Conservation (phyloP, 2,329 filamentous ascomycete genomes). For the Fusarium hainanense region DNA sequence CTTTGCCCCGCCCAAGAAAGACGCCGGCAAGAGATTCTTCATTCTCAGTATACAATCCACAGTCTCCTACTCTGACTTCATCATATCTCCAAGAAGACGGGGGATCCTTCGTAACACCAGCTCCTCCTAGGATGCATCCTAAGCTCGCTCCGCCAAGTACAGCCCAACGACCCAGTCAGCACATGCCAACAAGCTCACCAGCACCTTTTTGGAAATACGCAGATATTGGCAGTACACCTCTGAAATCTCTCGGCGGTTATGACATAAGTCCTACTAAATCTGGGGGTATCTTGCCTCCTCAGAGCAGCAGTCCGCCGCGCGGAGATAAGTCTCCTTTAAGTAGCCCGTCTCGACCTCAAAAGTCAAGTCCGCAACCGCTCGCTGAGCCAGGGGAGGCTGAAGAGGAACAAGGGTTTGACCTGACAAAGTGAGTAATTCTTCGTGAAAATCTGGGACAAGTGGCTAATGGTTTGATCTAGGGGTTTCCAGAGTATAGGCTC, state of each 20-base stretch:
- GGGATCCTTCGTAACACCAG: conserved; percentile 74
- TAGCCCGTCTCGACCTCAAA: conserved; percentile 61
- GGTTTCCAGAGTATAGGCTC: conserved; percentile 74
- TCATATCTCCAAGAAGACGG: conserved; percentile 70
- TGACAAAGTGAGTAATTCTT: conserved; percentile 63
- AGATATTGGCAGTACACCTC: conserved; percentile 78
- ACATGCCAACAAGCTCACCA: conserved; percentile 86
- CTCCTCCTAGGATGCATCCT: conserved; percentile 78
- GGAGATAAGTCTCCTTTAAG: conserved; percentile 63
- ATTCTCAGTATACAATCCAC: conserved; percentile 63
- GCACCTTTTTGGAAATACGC: conserved; percentile 91
- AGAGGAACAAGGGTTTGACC: conserved; percentile 67
- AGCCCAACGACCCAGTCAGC: conserved; percentile 82
- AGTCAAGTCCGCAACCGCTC: conserved; percentile 45
- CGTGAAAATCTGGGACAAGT: not conserved
- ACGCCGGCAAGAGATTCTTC: conserved; percentile 57
- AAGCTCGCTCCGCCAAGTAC: conserved; percentile 83
- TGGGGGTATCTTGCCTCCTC: conserved; percentile 54
- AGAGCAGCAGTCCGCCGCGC: conserved; percentile 69
- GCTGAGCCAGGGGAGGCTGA: conserved; percentile 50
- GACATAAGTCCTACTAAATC: conserved; percentile 70
- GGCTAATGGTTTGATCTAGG: conserved; percentile 51
- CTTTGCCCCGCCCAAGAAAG: conserved; percentile 68
- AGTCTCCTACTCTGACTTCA: conserved; percentile 70
- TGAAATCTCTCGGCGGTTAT: conserved; percentile 60